A percentile compares a stretch with the other conserved stretches of the same genome.
Conservation (phyloP, 2,329 filamentous ascomycete genomes). For the Fusarium austroafricanum region DNA sequence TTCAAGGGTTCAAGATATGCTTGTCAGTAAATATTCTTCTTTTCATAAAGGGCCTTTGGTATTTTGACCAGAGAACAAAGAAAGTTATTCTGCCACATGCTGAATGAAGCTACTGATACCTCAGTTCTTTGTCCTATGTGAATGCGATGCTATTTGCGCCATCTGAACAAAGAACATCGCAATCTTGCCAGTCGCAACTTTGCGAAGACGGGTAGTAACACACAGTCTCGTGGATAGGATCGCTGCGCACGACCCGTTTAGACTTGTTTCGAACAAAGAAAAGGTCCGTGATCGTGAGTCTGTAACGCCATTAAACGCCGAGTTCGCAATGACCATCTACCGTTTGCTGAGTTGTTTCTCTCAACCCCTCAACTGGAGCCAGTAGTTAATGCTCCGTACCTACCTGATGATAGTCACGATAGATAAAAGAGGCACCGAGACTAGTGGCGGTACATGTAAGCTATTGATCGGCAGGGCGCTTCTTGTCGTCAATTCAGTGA, state of each 20-base stretch:
- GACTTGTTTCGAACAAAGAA: slow-evolving; percentile 38
- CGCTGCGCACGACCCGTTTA: slow-evolving; percentile 1
- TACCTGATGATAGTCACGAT: not conserved
- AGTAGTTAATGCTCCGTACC: not conserved
- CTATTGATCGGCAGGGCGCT: slow-evolving; percentile 3
- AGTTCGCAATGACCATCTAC: slow-evolving; percentile 1
- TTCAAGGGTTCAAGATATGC: not conserved
- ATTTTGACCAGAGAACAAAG: slow-evolving; percentile 37
- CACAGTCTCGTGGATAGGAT: not conserved
- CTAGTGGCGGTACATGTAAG: not conserved
- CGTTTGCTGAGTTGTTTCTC: not conserved
- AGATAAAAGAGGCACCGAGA: slow-evolving; percentile 5
- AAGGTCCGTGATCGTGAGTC: not conserved
- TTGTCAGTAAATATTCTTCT: not conserved
- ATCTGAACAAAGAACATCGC: slow-evolving; percentile 14
- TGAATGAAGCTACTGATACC: slow-evolving; percentile 3
- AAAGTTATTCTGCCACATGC: slow-evolving; percentile 4
- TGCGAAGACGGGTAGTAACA: not conserved
- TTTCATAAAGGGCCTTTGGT: not conserved
- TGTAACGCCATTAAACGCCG: slow-evolving; percentile 11
- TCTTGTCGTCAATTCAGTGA: slow-evolving; percentile 7
- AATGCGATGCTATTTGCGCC: slow-evolving; percentile 2
- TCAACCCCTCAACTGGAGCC: not conserved
- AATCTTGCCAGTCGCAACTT: not conserved
- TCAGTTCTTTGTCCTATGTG: slow-evolving; percentile 33